Evolutionary conservation across 148 eudicot genomes (phyloP).

Genomic region (Heliamphora exappendiculata): DNA sequence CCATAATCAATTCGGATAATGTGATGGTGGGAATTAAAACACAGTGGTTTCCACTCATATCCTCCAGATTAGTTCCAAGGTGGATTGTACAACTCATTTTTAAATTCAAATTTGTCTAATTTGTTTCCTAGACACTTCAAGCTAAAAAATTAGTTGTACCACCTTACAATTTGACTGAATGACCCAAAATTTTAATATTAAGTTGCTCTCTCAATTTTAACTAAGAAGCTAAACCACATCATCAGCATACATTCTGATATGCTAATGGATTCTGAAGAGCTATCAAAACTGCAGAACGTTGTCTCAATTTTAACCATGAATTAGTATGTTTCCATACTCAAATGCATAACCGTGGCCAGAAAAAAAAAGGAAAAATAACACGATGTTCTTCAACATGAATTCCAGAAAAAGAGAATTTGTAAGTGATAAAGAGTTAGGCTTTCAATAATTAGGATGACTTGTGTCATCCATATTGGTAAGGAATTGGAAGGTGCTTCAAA

Average conservation of each 20-base stretch:
- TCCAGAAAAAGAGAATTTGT: not conserved
- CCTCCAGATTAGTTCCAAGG: not conserved
- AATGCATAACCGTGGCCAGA: not conserved
- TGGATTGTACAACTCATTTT: not conserved
- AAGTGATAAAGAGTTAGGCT: no score
- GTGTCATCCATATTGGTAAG: not conserved
- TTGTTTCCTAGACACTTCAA: not conserved
- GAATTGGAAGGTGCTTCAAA: not conserved
- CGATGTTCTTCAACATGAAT: slow-evolving; percentile 85
- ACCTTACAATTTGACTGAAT: not conserved
- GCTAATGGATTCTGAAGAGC: not conserved
- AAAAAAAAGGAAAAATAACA: slow-evolving; percentile 45
- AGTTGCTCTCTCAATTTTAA: no score
- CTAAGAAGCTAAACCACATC: not conserved
- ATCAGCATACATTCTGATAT: not conserved
- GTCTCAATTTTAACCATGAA: not conserved
- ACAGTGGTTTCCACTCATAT: not conserved
- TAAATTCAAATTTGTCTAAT: not conserved
- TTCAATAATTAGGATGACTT: no score
- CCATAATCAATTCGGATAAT: no score
- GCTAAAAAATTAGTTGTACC: not conserved
- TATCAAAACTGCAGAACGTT: not conserved
- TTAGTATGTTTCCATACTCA: not conserved
- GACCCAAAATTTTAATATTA: no score
- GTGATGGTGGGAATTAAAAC: no score